Base-by-base conservation (phyloP, 768 basidiomycete genomes). In the Hypholoma fasciculare region DNA sequence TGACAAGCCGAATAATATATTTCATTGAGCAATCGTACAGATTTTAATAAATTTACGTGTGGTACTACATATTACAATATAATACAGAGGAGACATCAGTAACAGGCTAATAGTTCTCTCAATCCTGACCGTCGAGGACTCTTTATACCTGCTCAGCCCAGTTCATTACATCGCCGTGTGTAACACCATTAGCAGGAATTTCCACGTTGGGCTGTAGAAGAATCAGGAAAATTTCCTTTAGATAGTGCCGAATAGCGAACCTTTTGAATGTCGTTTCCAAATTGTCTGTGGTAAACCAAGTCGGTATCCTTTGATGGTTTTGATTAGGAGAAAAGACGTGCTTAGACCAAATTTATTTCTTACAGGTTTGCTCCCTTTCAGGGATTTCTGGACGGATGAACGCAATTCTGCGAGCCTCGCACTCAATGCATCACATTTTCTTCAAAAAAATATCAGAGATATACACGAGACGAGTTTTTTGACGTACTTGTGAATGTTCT, bases 361-460 rank as follows among this genome's bases (percentile, higher is more conserved):
- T 26, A 60, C 59, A 36, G 52, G 49, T 14, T 57, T 54, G 6
- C 53, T 58, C 4, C 60, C 61, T 44, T 58, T 57, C 12, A 67
- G 62, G 12, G 54, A 53, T 16, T 47, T 60, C 27, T 66, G 58
- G 17, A 70, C 59, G 16, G 75, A 72, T 23, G 69, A 63, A 43
- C 85, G 82, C 37, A 91, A 67, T 47, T 83, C 82, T 20, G 76
- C 74, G 7, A 94, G 78, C 58, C 84, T 87, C 12, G 77, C 76
- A 67, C 90, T 87, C 17, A 94, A 70, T 4, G 76, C 73, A 61
- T 91, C 86, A 58, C 92, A 94, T 80, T 88, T 88, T 37, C 91
- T 89, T 60, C 16, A 23, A 4, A 54, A 27, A 40, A 26, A 53
- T 30, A 46, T 20, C 9, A 38, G n/a, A 14, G 9, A 19, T 13